Percentiles rank a stretch among this genome's conserved stretches.
Evolutionary conservation across 306 rosid species (phyloP).

Genomic region (Argentina anserina): DNA sequence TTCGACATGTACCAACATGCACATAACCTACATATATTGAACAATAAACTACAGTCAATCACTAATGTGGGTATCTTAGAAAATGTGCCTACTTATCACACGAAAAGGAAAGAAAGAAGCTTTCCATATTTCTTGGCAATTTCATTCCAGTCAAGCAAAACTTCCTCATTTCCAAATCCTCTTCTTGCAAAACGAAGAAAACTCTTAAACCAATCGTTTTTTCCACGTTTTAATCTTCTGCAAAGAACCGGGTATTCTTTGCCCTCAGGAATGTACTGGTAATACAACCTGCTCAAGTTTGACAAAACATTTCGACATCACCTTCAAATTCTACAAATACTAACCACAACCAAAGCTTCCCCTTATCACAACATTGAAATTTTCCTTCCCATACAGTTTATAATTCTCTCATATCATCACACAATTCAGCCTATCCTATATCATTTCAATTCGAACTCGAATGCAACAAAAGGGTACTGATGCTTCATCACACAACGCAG

Average conservation of each 20-base stretch:
- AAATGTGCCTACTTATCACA: neutral
- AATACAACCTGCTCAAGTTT: slow-evolving; percentile 65
- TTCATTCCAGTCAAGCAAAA: slow-evolving; percentile 91
- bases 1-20: slow-evolving; percentile 81
- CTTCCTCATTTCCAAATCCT: slow-evolving; percentile 41
- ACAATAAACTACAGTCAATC: neutral
- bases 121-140: slow-evolving; percentile 70
- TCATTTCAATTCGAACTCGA: neutral
- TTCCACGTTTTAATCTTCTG: slow-evolving; percentile 44
- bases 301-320: neutral
- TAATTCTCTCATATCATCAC: neutral
- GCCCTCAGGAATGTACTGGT: slow-evolving; percentile 86
- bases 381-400: neutral
- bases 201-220: slow-evolving; percentile 40
- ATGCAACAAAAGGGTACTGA: neutral
- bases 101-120: slow-evolving; percentile 22
- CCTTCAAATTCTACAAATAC: neutral
- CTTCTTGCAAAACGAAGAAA: slow-evolving; percentile 29
- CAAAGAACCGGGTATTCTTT: slow-evolving; percentile 84
- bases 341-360: neutral
- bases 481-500: neutral
- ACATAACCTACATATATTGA: slow-evolving; percentile 66
- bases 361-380: neutral
- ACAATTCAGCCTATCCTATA: neutral
- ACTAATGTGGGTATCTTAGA: neutral